Conservation (phyloP, 106 monocot species). For the Acanthochlamys bracteata region DNA sequence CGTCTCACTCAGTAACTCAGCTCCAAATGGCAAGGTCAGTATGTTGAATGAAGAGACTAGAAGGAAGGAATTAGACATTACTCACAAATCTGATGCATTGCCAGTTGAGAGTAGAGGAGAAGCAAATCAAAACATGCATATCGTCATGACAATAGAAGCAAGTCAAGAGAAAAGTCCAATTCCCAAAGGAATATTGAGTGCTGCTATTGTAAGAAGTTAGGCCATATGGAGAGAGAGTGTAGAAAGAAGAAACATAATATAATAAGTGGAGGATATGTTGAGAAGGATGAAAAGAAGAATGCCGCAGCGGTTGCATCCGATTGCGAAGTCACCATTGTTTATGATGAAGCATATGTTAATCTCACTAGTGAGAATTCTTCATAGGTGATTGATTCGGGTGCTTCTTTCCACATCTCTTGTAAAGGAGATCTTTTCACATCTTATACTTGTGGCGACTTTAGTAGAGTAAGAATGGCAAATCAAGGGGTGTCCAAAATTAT, state of each 20-base stretch:
- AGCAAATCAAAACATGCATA: neutral
- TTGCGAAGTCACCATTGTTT: no score
- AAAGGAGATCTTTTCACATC: slow-evolving; percentile 2
- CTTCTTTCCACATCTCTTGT: slow-evolving; percentile 4
- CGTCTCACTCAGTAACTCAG: neutral
- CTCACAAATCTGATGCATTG: neutral
- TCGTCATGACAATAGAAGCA: neutral
- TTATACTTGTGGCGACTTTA: neutral
- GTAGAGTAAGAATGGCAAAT: neutral
- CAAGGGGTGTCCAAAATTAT: neutral
- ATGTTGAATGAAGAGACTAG: slow-evolving; percentile 7
- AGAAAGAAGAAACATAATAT: neutral
- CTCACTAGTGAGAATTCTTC: neutral
- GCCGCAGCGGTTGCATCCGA: no score
- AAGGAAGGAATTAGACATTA: neutral
- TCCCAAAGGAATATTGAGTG: neutral
- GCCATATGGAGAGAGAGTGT: neutral
- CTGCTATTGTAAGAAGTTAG: neutral
- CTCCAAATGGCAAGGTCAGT: neutral
- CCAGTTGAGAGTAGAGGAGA: neutral
- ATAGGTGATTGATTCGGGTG: slow-evolving; percentile 6
- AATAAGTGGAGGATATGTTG: neutral
- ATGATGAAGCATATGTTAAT: no score
- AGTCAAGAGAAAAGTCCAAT: neutral
- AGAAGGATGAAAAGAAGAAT: neutral